These are phyloP conservation scores for Hygrophorus russula DNA, from an alignment of 768 basidiomycete species.

Conservation along the genomic window DNA sequence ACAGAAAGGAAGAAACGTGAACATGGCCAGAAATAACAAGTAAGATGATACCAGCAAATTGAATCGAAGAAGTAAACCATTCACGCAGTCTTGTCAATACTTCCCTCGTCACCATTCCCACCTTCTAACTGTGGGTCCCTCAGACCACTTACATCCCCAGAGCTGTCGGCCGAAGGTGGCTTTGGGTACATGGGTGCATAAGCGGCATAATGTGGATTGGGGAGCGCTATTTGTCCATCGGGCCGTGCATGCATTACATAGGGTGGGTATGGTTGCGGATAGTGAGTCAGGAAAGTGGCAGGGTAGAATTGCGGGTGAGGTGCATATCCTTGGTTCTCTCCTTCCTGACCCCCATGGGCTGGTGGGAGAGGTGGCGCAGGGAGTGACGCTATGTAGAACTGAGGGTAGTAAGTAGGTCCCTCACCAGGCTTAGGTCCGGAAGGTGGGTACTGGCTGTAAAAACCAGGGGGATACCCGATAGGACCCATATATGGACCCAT, in stretches of 20 bases:
- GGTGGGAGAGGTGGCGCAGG: constrained; percentile 27
- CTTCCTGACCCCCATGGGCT: constrained; percentile 25
- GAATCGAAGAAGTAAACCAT: neutral
- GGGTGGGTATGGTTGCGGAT: constrained; percentile 35
- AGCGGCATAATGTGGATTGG: constrained; percentile 21
- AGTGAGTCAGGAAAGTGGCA: constrained; percentile 34
- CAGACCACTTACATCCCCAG: constrained; percentile 4
- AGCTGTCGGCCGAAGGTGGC: constrained; percentile 3
- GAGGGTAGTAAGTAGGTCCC: constrained; percentile 37
- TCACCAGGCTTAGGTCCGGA: constrained; percentile 38
- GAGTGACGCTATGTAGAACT: constrained; percentile 34
- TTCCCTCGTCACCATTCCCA: constrained; percentile 3
- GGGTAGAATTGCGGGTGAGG: constrained; percentile 32
- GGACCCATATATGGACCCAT: constrained; percentile 40
- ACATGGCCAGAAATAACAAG: neutral
- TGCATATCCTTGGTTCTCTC: constrained; percentile 29
- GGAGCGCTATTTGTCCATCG: constrained; percentile 25
- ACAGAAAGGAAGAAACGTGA: neutral
- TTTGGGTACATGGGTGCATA: constrained; percentile 8
- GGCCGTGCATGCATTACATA: constrained; percentile 30
- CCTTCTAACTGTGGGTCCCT: neutral
- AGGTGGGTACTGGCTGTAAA: constrained; percentile 45
- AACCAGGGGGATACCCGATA: constrained; percentile 36
- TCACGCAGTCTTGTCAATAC: constrained; percentile 4
- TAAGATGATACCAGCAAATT: neutral